Conservation (phyloP, 768 basidiomycete species). For the Suillus clintonianus region DNA sequence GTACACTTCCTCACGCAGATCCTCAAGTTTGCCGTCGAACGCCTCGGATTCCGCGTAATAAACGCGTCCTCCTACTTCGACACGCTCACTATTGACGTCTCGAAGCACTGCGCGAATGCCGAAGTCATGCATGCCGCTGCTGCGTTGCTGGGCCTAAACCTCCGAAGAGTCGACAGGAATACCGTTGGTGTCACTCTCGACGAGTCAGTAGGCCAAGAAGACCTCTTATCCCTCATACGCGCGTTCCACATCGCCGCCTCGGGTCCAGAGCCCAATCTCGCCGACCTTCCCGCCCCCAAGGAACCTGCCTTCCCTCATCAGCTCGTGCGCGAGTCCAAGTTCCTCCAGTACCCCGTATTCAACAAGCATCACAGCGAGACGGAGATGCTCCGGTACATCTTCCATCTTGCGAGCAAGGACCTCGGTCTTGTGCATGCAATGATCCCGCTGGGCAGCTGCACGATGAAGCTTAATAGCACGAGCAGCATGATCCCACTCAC, state of each 20-base stretch:
- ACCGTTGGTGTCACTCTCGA: constrained; percentile 90
- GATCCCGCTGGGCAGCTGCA: constrained; percentile 95
- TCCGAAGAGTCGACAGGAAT: constrained; percentile 73
- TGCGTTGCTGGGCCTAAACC: constrained; percentile 69
- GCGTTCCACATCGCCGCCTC: constrained; percentile 75
- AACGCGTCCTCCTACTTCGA: constrained; percentile 84
- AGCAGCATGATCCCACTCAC: constrained; percentile 97
- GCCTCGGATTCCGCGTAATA: constrained; percentile 70
- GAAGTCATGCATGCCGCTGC: constrained; percentile 71
- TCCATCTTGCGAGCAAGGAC: constrained; percentile 92
- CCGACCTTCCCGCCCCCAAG: constrained; percentile 47
- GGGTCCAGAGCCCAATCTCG: constrained; percentile 44
- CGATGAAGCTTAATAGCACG: constrained; percentile 98
- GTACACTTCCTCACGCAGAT: constrained; percentile 88
- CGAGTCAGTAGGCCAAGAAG: constrained; percentile 79
- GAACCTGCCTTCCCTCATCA: constrained; percentile 49
- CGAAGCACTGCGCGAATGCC: constrained; percentile 54
- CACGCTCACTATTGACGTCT: constrained; percentile 80
- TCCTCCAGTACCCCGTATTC: constrained; percentile 87
- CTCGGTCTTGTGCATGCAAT: constrained; percentile 93
- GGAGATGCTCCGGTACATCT: constrained; percentile 96
- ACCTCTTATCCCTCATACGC: constrained; percentile 77
- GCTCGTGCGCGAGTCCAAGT: constrained; percentile 64
- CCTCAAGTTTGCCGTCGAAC: constrained; percentile 65
- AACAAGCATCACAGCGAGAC: constrained; percentile 98